Evolutionary conservation across 2,329 filamentous ascomycete genomes (phyloP).

Genomic region (Fusarium oligoseptatum): DNA sequence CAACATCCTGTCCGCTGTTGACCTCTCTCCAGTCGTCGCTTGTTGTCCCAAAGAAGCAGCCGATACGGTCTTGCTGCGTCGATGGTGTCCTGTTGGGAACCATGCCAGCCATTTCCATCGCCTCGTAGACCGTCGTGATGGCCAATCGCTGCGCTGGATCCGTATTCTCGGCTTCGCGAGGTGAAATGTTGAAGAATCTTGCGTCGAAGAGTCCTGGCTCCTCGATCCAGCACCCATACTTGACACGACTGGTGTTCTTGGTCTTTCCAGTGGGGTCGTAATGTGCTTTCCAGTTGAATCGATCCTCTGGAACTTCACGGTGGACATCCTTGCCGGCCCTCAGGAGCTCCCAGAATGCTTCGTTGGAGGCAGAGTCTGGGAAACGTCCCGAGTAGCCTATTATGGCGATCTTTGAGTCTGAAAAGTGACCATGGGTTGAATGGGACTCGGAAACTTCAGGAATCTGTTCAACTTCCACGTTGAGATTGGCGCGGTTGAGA

Average conservation of each 20-base stretch:
- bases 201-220: conserved; percentile 81
- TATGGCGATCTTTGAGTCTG: conserved; percentile 77
- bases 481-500: conserved; percentile 10
- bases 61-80: conserved; percentile 71
- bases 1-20: conserved; percentile 78
- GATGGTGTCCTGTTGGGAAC: conserved; percentile 76
- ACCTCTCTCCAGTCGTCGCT: conserved; percentile 84
- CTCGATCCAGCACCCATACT: conserved; percentile 78
- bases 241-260: conserved; percentile 77
- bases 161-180: conserved; percentile 79
- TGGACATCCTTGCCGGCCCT: conserved; percentile 77
- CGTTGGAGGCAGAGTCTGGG: conserved; percentile 58
- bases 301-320: conserved; percentile 71
- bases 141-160: conserved; percentile 83
- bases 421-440: conserved; percentile 17
- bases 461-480: conserved; percentile 11
- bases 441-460: not conserved
- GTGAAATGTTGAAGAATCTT: conserved; percentile 87
- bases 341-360: conserved; percentile 74
- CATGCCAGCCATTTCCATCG: conserved; percentile 81
- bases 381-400: conserved; percentile 71
- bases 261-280: conserved; percentile 75
- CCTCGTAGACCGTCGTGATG: conserved; percentile 82
- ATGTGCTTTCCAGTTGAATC: conserved; percentile 77
- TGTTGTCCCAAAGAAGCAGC: conserved; percentile 68